Evolutionary conservation across 805 yeast genomes (phyloP).

Genomic region (Ogataea neopini): DNA sequence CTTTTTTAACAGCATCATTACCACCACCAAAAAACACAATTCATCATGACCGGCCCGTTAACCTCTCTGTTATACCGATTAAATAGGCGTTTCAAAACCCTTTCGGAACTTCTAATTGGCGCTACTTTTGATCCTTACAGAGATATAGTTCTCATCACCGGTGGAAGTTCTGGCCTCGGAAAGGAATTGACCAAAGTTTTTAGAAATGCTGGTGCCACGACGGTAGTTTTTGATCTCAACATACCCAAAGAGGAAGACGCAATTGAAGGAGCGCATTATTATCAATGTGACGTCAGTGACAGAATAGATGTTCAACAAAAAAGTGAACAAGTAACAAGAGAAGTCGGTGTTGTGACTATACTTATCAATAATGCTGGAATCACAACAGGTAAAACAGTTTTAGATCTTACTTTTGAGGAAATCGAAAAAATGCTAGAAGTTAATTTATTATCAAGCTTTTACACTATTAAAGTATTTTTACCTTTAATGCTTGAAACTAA

Average conservation of each 20-base stretch:
- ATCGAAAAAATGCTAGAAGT: conserved; percentile 64
- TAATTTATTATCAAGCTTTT: conserved; percentile 70
- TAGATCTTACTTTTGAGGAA: conserved; percentile 55
- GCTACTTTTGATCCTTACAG: conserved; percentile 49
- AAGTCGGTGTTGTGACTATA: conserved; percentile 62
- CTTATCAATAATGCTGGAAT: conserved; percentile 88
- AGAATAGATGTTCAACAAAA: conserved; percentile 43
- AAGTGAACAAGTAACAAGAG: conserved; percentile 42
- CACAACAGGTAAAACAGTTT: conserved; percentile 55
- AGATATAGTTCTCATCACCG: conserved; percentile 77
- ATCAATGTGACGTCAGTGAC: conserved; percentile 69
- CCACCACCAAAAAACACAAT: not conserved
- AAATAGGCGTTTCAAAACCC: conserved; percentile 30
- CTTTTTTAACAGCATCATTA: too few species aligned
- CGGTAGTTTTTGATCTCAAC: conserved; percentile 65
- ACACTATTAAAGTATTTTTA: conserved; percentile 66
- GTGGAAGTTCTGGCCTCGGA: conserved; percentile 84
- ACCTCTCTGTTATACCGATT: conserved; percentile 27
- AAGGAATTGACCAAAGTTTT: conserved; percentile 54
- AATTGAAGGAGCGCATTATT: conserved; percentile 50
- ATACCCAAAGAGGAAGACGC: conserved; percentile 40
- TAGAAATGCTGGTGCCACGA: conserved; percentile 43
- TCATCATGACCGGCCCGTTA: conserved; percentile 33
- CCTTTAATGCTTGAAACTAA: conserved; percentile 64
- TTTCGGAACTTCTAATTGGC: conserved; percentile 48